Evolutionary conservation across 176 grass and related monocot genomes (phyloP).

Genomic region (Calamus simplicifolius): DNA sequence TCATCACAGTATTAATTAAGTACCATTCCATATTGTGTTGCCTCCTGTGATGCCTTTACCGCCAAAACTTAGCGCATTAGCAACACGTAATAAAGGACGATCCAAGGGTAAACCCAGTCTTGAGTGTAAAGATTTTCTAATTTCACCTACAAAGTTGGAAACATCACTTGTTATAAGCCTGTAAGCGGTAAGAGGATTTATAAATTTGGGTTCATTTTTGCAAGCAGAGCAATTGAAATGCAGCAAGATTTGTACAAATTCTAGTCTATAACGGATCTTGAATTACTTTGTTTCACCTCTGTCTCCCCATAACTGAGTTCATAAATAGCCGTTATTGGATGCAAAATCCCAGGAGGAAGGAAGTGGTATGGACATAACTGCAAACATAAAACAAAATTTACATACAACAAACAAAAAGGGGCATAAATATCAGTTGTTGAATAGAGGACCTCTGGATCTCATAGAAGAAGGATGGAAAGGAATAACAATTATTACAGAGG

Average conservation of each 20-base stretch:
- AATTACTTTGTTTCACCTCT: constrained; percentile 88
- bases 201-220: neutral
- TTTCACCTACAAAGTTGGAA: constrained; percentile 37
- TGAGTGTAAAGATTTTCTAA: constrained; percentile 80
- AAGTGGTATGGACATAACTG: constrained; percentile 83
- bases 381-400: constrained; percentile 3
- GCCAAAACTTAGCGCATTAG: constrained; percentile 64
- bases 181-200: neutral
- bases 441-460: too few relatives aligned
- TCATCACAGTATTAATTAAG: neutral
- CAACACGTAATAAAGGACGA: constrained; percentile 65
- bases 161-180: constrained; percentile 3
- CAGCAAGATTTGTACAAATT: neutral
- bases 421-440: too few relatives aligned
- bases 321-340: constrained; percentile 81
- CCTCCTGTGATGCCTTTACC: constrained; percentile 22
- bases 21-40: constrained; percentile 32
- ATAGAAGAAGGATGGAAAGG: too few relatives aligned
- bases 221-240: neutral
- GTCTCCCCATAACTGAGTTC: constrained; percentile 89
- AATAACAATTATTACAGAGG: too few relatives aligned
- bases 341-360: constrained; percentile 50
- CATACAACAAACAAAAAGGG: too few relatives aligned
- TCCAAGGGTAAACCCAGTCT: constrained; percentile 80
- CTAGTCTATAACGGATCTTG: too few relatives aligned